These are phyloP conservation scores for Oryza australiensis DNA, from an alignment of 176 grass and related monocot genomes.

Conservation along the genomic window DNA sequence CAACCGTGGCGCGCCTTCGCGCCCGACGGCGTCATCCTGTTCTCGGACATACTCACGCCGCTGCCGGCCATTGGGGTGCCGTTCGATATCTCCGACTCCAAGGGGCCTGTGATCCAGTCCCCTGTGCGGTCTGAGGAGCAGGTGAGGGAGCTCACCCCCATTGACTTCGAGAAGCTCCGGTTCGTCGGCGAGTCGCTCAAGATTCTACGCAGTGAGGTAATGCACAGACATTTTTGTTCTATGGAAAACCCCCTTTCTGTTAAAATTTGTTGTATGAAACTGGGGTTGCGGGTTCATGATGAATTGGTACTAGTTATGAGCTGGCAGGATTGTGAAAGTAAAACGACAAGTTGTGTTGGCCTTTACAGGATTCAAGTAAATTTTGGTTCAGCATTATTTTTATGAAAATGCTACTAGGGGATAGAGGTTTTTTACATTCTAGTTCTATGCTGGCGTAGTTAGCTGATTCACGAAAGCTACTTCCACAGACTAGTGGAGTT, in stretches of 20 bases:
- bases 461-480: background rate
- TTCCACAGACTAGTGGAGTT: background rate
- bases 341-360: background rate
- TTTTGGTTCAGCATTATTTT: background rate
- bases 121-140: constrained; percentile 67
- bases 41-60: constrained; percentile 97
- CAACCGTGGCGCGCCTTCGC: constrained; percentile 86
- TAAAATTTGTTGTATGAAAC: constrained; percentile 4
- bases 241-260: background rate
- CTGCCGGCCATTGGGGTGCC: constrained; percentile 90
- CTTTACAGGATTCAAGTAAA: background rate
- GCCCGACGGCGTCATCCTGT: constrained; percentile 96
- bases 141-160: constrained; percentile 61
- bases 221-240: constrained; percentile 17
- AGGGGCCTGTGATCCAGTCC: constrained; percentile 78
- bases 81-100: constrained; percentile 89
- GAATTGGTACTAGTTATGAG: background rate
- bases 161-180: constrained; percentile 80
- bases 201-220: constrained; percentile 88
- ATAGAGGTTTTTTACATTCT: constrained; percentile 10
- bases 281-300: background rate
- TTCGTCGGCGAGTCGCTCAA: constrained; percentile 90
- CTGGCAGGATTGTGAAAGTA: background rate
- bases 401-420: constrained; percentile 7
- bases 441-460: background rate